phyloP scores from a whole-genome alignment of 805 yeast species.

The Metschnikowia chrysomelidarum region DNA sequence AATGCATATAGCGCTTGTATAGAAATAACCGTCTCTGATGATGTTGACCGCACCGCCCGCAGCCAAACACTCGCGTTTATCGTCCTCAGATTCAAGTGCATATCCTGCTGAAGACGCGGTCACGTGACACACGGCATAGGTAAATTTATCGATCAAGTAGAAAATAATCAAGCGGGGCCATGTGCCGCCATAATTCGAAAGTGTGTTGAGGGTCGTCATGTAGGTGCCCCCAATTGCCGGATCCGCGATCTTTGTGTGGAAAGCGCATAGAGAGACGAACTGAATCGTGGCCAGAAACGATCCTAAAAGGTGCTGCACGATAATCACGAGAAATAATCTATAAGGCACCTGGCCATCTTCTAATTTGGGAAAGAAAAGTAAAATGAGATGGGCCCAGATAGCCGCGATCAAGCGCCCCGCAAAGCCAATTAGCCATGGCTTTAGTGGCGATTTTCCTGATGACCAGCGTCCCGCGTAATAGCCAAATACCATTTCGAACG shows the following conservation, averaged over 20 bases:
- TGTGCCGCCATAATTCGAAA: conserved; percentile 92
- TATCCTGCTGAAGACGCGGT: conserved; percentile 3
- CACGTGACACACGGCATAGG: conserved; percentile 58
- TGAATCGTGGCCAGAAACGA: conserved; percentile 94
- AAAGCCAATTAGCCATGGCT: conserved; percentile 89
- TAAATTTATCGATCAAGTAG: conserved; percentile 74
- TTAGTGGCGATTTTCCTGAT: conserved; percentile 67
- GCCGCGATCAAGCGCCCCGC: conserved; percentile 81
- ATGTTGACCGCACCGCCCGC: conserved; percentile 56
- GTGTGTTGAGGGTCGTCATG: conserved; percentile 92
- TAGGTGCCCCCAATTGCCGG: conserved; percentile 96
- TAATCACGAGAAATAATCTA: conserved; percentile 65
- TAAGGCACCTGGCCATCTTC: conserved; percentile 43
- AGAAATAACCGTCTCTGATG: conserved; percentile 78
- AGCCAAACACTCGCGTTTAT: conserved; percentile 49
- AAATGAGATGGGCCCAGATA: conserved; percentile 66
- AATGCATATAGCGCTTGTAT: conserved; percentile 73
- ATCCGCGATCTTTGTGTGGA: conserved; percentile 94
- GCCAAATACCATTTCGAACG: conserved; percentile 92
- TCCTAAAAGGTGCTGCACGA: conserved; percentile 78
- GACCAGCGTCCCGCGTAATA: conserved; percentile 97
- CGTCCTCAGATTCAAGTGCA: conserved; percentile 25
- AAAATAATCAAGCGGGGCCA: conserved; percentile 92
- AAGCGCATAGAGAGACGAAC: conserved; percentile 90
- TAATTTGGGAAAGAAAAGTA: conserved; percentile 62